phyloP scores from a whole-genome alignment of 768 basidiomycete genomes.

The Suillus plorans region DNA sequence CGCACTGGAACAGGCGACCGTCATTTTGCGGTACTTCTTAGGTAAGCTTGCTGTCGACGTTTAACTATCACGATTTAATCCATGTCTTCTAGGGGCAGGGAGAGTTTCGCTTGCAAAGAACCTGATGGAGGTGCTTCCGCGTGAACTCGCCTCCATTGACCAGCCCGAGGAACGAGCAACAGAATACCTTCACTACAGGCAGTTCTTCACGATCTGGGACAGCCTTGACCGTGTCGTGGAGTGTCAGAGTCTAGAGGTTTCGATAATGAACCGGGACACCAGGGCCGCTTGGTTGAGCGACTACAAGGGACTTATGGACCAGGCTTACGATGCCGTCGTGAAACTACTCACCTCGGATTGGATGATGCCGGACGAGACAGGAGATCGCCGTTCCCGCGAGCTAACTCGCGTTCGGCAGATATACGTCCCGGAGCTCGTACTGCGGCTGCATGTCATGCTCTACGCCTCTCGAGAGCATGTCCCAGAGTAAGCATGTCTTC shows the following conservation, averaged over 20 bases:
- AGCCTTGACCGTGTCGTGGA: constrained; percentile 60
- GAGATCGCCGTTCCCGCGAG: constrained; percentile 59
- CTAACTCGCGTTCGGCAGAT: constrained; percentile 83
- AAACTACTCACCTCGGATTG: constrained; percentile 78
- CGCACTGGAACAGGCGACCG: constrained; percentile 85
- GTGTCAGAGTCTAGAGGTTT: constrained; percentile 55
- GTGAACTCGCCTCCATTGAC: constrained; percentile 58
- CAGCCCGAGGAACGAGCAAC: constrained; percentile 71
- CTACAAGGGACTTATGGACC: constrained; percentile 62
- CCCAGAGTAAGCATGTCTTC: constrained; percentile 50
- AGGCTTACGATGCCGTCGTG: constrained; percentile 61
- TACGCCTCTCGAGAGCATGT: constrained; percentile 54
- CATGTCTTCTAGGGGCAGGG: constrained; percentile 54
- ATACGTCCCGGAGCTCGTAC: constrained; percentile 85
- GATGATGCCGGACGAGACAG: constrained; percentile 58
- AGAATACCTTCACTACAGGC: constrained; percentile 76
- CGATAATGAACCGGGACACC: constrained; percentile 58
- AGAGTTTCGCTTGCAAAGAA: constrained; percentile 66
- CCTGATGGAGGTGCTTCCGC: constrained; percentile 59
- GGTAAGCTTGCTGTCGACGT: constrained; percentile 46
- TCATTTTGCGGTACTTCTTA: constrained; percentile 86
- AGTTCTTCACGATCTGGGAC: constrained; percentile 79
- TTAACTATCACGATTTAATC: neutral
- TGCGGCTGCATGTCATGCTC: constrained; percentile 78
- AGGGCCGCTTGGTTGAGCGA: constrained; percentile 61